These are phyloP conservation scores for Nicotiana tomentosiformis DNA, from an alignment of 257 asterid species.

Conservation along the genomic window DNA sequence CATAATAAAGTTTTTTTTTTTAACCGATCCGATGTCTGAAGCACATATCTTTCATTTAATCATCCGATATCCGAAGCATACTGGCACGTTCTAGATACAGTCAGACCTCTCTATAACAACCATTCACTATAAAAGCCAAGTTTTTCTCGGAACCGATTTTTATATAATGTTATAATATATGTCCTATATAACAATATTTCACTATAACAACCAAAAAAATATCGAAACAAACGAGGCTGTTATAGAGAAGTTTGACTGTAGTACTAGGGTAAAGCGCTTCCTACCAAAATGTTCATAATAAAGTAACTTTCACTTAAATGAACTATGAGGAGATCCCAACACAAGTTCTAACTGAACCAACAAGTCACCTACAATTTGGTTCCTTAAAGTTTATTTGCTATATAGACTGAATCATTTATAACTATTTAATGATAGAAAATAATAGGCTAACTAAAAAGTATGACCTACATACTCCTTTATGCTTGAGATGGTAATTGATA, in stretches of 20 bases:
- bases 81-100: neutral
- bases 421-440: neutral
- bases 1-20: neutral
- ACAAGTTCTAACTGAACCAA: neutral
- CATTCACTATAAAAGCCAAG: no score
- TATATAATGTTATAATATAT: no score
- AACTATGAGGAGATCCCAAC: neutral
- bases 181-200: no score
- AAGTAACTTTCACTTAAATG: neutral
- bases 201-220: no score
- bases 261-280: neutral
- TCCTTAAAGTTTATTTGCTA: neutral
- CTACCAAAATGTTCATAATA: neutral
- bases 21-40: no score
- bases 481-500: slow-evolving; percentile 11
- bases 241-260: no score
- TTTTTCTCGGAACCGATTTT: no score
- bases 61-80: no score
- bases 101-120: no score
- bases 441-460: neutral
- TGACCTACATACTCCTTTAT: neutral
- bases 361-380: neutral
- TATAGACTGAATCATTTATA: neutral
- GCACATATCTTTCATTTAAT: no score
- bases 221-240: no score